Evolutionary conservation across 2,329 filamentous ascomycete genomes (phyloP).

Genomic region (Lojkania enalia): DNA sequence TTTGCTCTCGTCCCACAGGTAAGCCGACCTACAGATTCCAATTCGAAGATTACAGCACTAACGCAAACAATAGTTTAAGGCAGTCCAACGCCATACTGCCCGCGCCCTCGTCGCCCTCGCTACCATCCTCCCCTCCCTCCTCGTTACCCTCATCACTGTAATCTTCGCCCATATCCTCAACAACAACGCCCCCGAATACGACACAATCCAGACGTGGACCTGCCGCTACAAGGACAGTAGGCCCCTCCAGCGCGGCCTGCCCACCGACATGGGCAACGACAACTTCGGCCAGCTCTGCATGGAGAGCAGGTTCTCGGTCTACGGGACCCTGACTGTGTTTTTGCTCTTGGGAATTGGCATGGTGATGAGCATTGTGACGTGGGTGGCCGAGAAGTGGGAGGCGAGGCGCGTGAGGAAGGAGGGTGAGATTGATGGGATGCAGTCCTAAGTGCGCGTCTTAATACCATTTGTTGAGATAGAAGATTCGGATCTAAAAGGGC

Average conservation of each 20-base stretch:
- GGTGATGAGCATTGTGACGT: constrained; percentile 38
- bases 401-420: constrained; percentile 39
- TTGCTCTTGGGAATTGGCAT: constrained; percentile 42
- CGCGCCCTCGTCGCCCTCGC: constrained; percentile 43
- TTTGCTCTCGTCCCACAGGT: constrained; percentile 41
- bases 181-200: constrained; percentile 35
- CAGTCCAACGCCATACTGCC: constrained; percentile 41
- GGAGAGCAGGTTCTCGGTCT: constrained; percentile 51
- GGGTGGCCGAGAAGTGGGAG: constrained; percentile 44
- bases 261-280: constrained; percentile 36
- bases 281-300: constrained; percentile 46
- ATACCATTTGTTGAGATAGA: no score
- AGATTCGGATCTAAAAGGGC: no score
- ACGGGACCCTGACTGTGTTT: constrained; percentile 48
- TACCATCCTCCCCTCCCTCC: constrained; percentile 40
- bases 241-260: constrained; percentile 27
- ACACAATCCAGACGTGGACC: constrained; percentile 47
- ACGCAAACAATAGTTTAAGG: constrained; percentile 34
- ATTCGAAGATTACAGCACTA: neutral
- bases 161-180: constrained; percentile 47
- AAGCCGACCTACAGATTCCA: constrained; percentile 7
- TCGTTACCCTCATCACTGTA: constrained; percentile 47
- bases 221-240: constrained; percentile 42
- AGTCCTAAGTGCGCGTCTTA: constrained; percentile 14
- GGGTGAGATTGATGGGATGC: constrained; percentile 25